Evolutionary conservation across 2,329 filamentous ascomycete genomes (phyloP).

Genomic region (Emydomyces testavorans): DNA sequence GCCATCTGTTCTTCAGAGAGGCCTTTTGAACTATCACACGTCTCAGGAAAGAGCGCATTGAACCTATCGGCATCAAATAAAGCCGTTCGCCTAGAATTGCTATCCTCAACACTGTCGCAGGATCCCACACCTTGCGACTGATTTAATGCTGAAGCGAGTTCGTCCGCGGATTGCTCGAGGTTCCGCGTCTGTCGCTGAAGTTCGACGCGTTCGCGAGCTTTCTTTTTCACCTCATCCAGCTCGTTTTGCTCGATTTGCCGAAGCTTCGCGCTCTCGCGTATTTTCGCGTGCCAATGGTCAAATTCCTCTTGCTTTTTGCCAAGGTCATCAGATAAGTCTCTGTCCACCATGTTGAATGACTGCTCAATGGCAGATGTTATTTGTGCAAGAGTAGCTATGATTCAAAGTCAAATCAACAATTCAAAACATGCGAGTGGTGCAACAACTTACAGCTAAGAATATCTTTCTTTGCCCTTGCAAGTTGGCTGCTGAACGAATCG

Average conservation of each 20-base stretch:
- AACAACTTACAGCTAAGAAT: slow-evolving; percentile 33
- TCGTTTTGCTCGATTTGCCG: slow-evolving; percentile 65
- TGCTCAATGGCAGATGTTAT: slow-evolving; percentile 59
- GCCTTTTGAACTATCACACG: slow-evolving; percentile 20
- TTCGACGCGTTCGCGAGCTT: slow-evolving; percentile 52
- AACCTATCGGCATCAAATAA: slow-evolving; percentile 30
- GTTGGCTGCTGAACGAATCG: slow-evolving; percentile 34
- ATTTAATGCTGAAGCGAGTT: slow-evolving; percentile 49
- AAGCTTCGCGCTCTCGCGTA: slow-evolving; percentile 68
- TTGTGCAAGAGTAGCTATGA: slow-evolving; percentile 30
- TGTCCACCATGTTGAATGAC: slow-evolving; percentile 65
- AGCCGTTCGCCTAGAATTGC: slow-evolving; percentile 39
- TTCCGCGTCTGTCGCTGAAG: slow-evolving; percentile 63
- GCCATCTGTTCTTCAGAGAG: slow-evolving; percentile 33
- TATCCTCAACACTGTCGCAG: slow-evolving; percentile 35
- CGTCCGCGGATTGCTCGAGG: slow-evolving; percentile 59
- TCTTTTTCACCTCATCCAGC: slow-evolving; percentile 58
- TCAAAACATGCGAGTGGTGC: neutral
- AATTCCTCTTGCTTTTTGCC: slow-evolving; percentile 73
- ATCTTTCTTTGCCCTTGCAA: slow-evolving; percentile 37
- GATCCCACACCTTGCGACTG: slow-evolving; percentile 37
- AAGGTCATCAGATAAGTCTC: slow-evolving; percentile 68
- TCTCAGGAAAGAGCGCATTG: slow-evolving; percentile 33
- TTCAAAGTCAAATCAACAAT: slow-evolving; percentile 26
- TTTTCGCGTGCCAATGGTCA: slow-evolving; percentile 66